Evolutionary conservation across 2,329 filamentous ascomycete genomes (phyloP).

Genomic region (Colletotrichum sp.): DNA sequence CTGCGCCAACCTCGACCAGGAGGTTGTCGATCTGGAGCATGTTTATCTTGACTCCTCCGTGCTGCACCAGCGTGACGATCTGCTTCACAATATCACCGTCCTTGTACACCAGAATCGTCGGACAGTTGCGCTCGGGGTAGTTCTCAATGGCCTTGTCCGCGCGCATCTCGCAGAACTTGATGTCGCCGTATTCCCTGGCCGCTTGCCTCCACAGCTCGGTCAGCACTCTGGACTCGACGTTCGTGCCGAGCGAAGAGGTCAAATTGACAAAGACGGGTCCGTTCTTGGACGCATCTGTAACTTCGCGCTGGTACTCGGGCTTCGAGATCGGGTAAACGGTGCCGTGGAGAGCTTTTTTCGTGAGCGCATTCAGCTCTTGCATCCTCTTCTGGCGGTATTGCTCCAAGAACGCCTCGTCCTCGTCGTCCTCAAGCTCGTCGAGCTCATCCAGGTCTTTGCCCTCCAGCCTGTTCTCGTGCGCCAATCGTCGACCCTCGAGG

Average conservation of each 20-base stretch:
- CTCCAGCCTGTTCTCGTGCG: constrained; percentile 91
- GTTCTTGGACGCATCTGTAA: constrained; percentile 86
- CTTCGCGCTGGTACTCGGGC: constrained; percentile 88
- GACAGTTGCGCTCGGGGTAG: constrained; percentile 93
- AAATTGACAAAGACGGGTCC: constrained; percentile 78
- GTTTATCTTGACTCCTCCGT: constrained; percentile 75
- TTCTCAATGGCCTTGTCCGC: constrained; percentile 94
- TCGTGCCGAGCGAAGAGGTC: constrained; percentile 77
- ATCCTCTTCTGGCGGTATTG: constrained; percentile 88
- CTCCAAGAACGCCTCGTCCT: constrained; percentile 91
- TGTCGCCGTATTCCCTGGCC: constrained; percentile 84
- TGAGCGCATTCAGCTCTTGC: constrained; percentile 77
- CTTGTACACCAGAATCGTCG: constrained; percentile 90
- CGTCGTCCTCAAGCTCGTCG: constrained; percentile 90
- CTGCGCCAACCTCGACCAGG: constrained; percentile 80
- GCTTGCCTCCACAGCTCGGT: constrained; percentile 86
- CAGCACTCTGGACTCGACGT: constrained; percentile 83
- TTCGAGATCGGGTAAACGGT: constrained; percentile 94
- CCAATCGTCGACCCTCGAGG: constrained; percentile 78
- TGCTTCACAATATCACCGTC: constrained; percentile 93
- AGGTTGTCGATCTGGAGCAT: constrained; percentile 81
- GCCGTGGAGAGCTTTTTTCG: constrained; percentile 81
- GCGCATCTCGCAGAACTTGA: constrained; percentile 97
- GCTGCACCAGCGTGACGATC: constrained; percentile 83
- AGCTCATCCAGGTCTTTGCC: constrained; percentile 95